Base-by-base conservation (phyloP, 495 filamentous ascomycete genomes). In the Parmelia sp. region DNA sequence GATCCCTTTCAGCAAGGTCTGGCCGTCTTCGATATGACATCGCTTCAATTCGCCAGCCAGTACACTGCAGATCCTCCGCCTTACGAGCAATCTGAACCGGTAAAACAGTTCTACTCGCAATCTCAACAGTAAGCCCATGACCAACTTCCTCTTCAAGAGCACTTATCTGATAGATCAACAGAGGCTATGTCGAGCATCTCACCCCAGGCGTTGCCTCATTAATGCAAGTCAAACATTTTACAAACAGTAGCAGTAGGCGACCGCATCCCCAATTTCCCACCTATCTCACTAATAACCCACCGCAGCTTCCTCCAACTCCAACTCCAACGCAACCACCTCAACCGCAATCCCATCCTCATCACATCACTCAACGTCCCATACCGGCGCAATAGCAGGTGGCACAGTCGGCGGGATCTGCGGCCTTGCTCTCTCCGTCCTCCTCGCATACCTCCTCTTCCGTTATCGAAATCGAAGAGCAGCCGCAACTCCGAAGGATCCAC, bases 371-470 rank as follows among this genome's bases (percentile, higher is more conserved):
- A 39, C 15, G 19, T 19, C 31, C 17, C 19, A 62, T 27, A 23
- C 27, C 17, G 60, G 60, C 45, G 45, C 60, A 55, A 62, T 62
- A 55, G 60, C 60, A 35, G 60, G 45, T 10, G 45, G 42, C 33
- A 51, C 55, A 19, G 31, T 62, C 8, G 60, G 60, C 10, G 60
- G 45, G n/a, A 47, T 62, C 19, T 37, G 37, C 15, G 60, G 60
- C 21, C 25, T 62, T 33, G 27, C 45, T 1, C 31, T 62, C 19
- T 17, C 39, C 29, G 25, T 40, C 40, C 45, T 37, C 31, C 45
- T 36, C 17, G 29, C 40, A 5, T 62, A 40, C 31, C 55, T 62
- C 14, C 27, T 62, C 42, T 23, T 45, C 21, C 42, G 42, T 2
- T n/a, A 2, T 23, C 42, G 42, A 45, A 21, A 23, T 5, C 42